Base-by-base conservation (phyloP, 805 yeast genomes). In the Wickerhamomyces bisporus region DNA sequence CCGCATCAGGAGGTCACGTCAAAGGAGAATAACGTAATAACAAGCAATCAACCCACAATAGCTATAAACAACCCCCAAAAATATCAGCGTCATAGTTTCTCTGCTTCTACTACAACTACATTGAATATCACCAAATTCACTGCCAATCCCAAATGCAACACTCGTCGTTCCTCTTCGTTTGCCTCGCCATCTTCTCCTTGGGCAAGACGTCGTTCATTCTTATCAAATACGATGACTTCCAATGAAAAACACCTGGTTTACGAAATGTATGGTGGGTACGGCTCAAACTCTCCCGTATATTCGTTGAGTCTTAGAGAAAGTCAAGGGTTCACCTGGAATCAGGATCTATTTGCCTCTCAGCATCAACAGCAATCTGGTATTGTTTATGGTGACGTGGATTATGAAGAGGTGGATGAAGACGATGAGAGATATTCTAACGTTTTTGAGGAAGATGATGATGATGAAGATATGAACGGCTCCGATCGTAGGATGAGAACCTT, bases 301-400 rank as follows among this genome's bases (percentile, higher is more conserved):
- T 62, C 70, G 13, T 65, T 79, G 26, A 67, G 74, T 13, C 60
- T 79, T 28, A 68, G 66, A 18, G 83, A 81, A 49, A 72, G 81
- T 24, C 89, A 83, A 52, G 93, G 93, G 3, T 83, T 82, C 49
- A 59, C 74, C 3, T 83, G 86, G 75, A 82, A 83, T 54, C 89
- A 82, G 52, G 89, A 82, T 49, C 60, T 81, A 32, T 83, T 81
- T 66, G 89, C 87, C 3, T 67, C 80, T 2, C 79, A 80, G 21
- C 79, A 77, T 54, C 85, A 80, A 50, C 89, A 82, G 41, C 62
- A 58, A 32, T 58, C 68, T 33, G 70, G 69, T 14, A 58, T 64
- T 1, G 48, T 64, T 4, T 65, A 58, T 39, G 67, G 58, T 40
- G 61, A 57, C 3, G 51, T 51, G 27, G 57, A 53, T 11, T 57